Conservation (phyloP, 495 filamentous ascomycete species). For the Neurospora sublineolata region DNA sequence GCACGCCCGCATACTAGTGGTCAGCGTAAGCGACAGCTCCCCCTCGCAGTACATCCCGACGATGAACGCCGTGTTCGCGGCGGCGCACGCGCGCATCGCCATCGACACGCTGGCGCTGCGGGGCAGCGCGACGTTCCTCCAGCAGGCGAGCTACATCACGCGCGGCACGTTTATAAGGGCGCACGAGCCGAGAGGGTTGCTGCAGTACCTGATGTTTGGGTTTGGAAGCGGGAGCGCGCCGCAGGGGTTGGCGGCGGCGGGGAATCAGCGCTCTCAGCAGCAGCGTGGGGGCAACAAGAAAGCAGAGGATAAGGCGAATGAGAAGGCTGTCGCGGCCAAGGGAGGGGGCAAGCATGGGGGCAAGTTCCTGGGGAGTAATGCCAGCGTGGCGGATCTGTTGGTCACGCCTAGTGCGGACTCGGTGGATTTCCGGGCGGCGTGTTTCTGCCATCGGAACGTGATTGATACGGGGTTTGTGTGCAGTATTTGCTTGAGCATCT, state of each 20-base stretch:
- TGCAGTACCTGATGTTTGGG: slow-evolving; percentile 94
- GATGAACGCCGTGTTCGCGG: slow-evolving; percentile 96
- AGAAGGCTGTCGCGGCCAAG: slow-evolving; percentile 36
- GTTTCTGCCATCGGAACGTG: slow-evolving; percentile 88
- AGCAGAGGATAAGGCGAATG: neutral
- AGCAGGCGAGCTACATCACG: slow-evolving; percentile 88
- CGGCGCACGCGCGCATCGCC: slow-evolving; percentile 71
- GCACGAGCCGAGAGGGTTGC: slow-evolving; percentile 45
- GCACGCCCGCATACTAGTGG: slow-evolving; percentile 72
- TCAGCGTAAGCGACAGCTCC: slow-evolving; percentile 72
- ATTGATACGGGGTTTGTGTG: slow-evolving; percentile 92
- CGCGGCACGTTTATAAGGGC: slow-evolving; percentile 78
- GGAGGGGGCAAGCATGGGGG: slow-evolving; percentile 42
- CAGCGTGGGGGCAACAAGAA: neutral
- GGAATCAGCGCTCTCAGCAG: neutral
- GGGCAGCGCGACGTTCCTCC: slow-evolving; percentile 75
- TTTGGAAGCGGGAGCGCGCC: slow-evolving; percentile 43
- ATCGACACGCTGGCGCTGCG: slow-evolving; percentile 83
- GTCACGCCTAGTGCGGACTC: slow-evolving; percentile 69
- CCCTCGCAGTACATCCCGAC: slow-evolving; percentile 91
- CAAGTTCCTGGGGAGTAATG: slow-evolving; percentile 2
- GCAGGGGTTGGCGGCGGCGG: neutral
- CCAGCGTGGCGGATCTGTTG: slow-evolving; percentile 30
- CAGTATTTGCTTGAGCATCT: slow-evolving; percentile 82
- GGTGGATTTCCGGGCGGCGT: slow-evolving; percentile 93